These are phyloP conservation scores for Stylosanthes scabra DNA, from an alignment of 331 rosid genomes.

Conservation along the genomic window DNA sequence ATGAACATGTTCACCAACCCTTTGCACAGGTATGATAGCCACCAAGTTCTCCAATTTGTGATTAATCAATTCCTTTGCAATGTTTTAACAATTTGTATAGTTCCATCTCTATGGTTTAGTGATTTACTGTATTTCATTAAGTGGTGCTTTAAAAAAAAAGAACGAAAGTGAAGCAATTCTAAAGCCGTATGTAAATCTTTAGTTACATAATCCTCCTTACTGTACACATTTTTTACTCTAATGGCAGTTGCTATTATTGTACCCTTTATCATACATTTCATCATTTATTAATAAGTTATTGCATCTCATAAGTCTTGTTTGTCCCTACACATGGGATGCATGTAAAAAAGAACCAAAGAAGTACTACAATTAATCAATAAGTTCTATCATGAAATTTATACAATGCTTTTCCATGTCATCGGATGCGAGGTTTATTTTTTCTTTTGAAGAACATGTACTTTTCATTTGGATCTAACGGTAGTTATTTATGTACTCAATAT, in stretches of 20 bases:
- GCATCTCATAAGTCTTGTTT: neutral
- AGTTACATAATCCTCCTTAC: neutral
- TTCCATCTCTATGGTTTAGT: neutral
- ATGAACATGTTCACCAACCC: conserved; percentile 86
- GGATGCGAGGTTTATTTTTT: neutral
- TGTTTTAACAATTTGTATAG: conserved; percentile 7
- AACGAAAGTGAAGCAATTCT: neutral
- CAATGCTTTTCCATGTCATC: no score
- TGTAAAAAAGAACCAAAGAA: neutral
- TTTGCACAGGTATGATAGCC: conserved; percentile 76
- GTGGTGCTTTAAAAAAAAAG: no score
- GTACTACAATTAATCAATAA: neutral
- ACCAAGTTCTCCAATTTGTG: conserved; percentile 9
- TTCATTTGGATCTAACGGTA: conserved; percentile 8
- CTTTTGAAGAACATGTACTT: neutral
- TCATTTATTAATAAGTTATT: neutral
- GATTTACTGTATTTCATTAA: neutral
- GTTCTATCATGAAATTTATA: neutral
- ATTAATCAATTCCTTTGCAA: neutral
- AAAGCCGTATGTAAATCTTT: neutral
- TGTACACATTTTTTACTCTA: neutral
- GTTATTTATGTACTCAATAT: conserved; percentile 35
- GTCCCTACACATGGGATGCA: neutral
- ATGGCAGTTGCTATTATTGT: neutral
- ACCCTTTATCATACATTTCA: neutral